phyloP scores from a whole-genome alignment of 495 filamentous ascomycete species.

The Margaritispora aquatica region DNA sequence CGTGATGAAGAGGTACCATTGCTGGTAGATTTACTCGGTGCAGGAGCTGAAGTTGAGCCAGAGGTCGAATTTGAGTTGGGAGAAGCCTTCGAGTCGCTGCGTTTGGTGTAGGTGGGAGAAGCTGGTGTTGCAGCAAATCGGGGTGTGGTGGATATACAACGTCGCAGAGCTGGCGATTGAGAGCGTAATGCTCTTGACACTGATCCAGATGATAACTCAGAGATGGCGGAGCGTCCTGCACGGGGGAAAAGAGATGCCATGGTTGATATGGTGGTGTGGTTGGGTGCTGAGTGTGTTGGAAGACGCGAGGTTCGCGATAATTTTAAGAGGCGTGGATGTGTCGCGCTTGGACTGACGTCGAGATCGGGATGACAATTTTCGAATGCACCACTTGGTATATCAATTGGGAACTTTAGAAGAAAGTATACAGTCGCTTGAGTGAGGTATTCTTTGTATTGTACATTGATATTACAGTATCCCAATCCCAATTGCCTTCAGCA shows the following conservation, averaged over 20 bases:
- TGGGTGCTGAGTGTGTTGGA: not conserved
- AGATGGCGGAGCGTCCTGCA: conserved; percentile 14
- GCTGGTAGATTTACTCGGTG: too few relatives aligned
- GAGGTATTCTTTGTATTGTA: not conserved
- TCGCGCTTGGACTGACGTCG: not conserved
- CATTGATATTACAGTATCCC: not conserved
- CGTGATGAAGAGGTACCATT: conserved; percentile 8
- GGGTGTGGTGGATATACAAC: not conserved
- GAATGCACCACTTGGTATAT: too few relatives aligned
- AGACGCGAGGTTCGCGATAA: conserved; percentile 7
- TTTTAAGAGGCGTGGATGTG: conserved; percentile 1
- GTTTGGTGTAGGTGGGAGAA: conserved; percentile 14
- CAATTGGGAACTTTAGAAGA: not conserved
- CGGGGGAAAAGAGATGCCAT: conserved; percentile 19
- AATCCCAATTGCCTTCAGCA: not conserved
- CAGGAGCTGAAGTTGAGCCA: too few relatives aligned
- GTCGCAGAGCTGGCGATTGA: not conserved
- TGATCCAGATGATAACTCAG: conserved; percentile 7
- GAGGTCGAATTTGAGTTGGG: too few relatives aligned
- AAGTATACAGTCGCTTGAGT: not conserved
- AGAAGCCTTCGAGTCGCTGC: too few relatives aligned
- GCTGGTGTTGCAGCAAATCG: conserved; percentile 15
- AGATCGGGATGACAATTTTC: too few relatives aligned
- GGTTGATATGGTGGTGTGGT: conserved; percentile 2
- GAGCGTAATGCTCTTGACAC: not conserved